Base-by-base conservation (phyloP, 2,329 filamentous ascomycete species). In the Polytolypa hystricis region DNA sequence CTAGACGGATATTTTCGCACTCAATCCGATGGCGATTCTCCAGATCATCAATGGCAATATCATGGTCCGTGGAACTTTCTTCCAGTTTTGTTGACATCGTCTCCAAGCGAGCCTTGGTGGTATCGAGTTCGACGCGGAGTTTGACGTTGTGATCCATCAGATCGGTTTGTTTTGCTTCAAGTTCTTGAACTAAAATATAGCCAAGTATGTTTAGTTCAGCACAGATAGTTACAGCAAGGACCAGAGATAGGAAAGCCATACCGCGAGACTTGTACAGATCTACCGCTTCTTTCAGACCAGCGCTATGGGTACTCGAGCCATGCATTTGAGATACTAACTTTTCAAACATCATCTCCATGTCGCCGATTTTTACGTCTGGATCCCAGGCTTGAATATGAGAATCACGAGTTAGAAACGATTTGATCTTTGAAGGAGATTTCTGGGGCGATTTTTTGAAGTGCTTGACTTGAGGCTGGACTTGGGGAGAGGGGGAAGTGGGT, bases 381-480 rank as follows among this genome's bases (percentile, higher is more conserved):
- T 95, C 85, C 72, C 81, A 89, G 51, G 73, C 81, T 84, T 72
- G 65, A 61, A 60, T 63, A 70, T 84, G 80, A 77, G 86, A 84
- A 68, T 79, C 65, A 65, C 78, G 81, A 47, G 72, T 79, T 51
- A 89, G 67, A 66, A 71, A 87, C 1, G 55, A 50, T 10, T 55
- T 57, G 46, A 72, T 70, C 32, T 54, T 55, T 48, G 49, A 30
- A 43, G 52, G 43, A 46, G 47, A 41, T 46, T 58, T 53, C 47
- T 56, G 44, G 40, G 54, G 52, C 41, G 50, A 46, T 41, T 46
- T 55, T 26, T 41, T 44, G 38, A 39, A 47, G 12, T 35, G 30
- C 34, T 43, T 49, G 23, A 47, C 60, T 41, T 65, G 66, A 51
- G 64, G 47, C 47, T 37, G 42, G 31, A 42, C 40, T 38, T 51